These are phyloP conservation scores for Pseudogymnoascus pannorum DNA, from an alignment of 2,329 filamentous ascomycete genomes.

Conservation along the genomic window DNA sequence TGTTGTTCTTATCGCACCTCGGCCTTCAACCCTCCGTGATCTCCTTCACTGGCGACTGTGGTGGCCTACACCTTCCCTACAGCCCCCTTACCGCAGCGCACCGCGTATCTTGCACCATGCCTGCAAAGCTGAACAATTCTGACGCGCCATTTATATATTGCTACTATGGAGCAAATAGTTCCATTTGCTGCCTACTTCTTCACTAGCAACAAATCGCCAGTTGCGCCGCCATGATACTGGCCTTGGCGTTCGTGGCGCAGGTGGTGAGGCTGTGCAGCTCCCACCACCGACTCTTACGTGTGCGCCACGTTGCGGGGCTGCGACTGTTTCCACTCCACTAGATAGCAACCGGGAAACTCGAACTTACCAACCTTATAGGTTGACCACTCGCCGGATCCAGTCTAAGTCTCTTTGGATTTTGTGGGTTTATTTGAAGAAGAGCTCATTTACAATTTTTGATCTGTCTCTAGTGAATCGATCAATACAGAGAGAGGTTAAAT, in stretches of 20 bases:
- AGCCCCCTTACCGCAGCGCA: not conserved
- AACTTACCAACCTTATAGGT: not conserved
- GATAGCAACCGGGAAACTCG: not conserved
- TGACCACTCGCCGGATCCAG: not conserved
- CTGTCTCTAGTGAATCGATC: not conserved
- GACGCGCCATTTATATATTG: not conserved
- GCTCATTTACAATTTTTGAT: not conserved
- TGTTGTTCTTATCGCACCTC: not conserved
- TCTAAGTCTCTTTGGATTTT: not conserved
- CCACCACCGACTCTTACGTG: not conserved
- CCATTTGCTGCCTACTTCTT: not conserved
- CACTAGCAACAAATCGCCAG: not conserved
- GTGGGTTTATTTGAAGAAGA: slow-evolving; percentile 1
- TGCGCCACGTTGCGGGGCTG: not conserved
- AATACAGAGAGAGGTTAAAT: not conserved
- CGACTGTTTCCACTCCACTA: not conserved
- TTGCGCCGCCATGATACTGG: not conserved
- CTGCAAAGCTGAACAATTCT: not conserved
- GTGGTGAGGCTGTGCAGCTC: not conserved
- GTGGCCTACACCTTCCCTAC: not conserved
- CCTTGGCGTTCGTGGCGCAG: not conserved
- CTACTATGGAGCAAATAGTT: not conserved
- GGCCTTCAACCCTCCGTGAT: no score
- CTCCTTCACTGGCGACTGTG: no score
- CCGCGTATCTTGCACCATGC: not conserved